Percentiles rank a stretch among this genome's conserved stretches.
Conservation (phyloP, 1,284 basidiomycete species). For the Irpex sp. region DNA sequence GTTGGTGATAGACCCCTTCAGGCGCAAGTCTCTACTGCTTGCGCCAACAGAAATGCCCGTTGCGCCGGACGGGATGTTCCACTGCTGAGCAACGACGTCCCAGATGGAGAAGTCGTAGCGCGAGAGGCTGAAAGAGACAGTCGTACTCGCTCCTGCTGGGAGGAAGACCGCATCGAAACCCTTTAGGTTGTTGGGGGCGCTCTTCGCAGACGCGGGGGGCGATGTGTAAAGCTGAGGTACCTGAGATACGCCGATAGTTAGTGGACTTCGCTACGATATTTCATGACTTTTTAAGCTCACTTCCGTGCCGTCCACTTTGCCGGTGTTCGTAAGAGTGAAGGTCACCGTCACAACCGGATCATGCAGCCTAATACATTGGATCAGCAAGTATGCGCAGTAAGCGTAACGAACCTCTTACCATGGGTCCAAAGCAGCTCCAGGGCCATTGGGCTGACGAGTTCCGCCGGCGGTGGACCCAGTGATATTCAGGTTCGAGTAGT, state of each 20-base stretch:
- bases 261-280: not conserved
- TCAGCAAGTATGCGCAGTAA: not conserved
- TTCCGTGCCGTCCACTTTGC: conserved; percentile 43
- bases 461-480: conserved; percentile 35
- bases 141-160: conserved; percentile 38
- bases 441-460: conserved; percentile 30
- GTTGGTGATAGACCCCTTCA: conserved; percentile 28
- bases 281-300: conserved; percentile 18
- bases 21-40: conserved; percentile 24
- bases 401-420: conserved; percentile 12
- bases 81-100: conserved; percentile 23
- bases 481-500: conserved; percentile 41
- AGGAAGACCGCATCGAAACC: conserved; percentile 59
- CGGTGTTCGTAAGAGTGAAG: conserved; percentile 43
- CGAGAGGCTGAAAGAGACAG: conserved; percentile 53
- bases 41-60: conserved; percentile 25
- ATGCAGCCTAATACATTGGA: conserved; percentile 30
- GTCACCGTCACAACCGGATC: conserved; percentile 37
- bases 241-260: conserved; percentile 20
- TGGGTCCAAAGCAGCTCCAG: conserved; percentile 41
- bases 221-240: conserved; percentile 46
- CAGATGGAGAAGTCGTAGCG: conserved; percentile 49
- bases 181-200: conserved; percentile 57
- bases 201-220: conserved; percentile 41
- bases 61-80: conserved; percentile 21